A percentile compares a stretch with the other conserved stretches of the same genome.
Evolutionary conservation across 2,329 filamentous ascomycete species (phyloP).

Genomic region (Talaromyces sp.): DNA sequence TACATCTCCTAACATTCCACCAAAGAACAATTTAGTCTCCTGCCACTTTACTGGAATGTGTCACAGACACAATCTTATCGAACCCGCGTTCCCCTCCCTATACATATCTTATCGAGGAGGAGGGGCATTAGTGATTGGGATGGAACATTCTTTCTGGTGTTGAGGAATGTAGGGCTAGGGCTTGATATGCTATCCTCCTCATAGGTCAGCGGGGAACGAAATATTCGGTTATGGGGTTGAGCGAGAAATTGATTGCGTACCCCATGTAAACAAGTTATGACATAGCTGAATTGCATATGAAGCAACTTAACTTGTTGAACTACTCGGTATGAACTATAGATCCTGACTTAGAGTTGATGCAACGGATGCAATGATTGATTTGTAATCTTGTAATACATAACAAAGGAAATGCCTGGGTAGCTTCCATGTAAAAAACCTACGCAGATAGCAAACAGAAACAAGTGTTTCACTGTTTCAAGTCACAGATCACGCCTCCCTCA

Average conservation of each 20-base stretch:
- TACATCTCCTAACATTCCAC: neutral
- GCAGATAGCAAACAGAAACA: neutral
- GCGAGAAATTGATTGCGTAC: neutral
- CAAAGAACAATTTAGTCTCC: neutral
- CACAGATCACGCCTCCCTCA: conserved; percentile 9
- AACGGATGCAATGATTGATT: neutral
- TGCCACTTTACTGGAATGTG: conserved; percentile 4
- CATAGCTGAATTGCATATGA: neutral
- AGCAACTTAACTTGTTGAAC: neutral
- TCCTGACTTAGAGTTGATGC: neutral
- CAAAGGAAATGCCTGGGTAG: neutral
- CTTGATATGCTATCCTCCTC: neutral
- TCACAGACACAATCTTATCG: neutral
- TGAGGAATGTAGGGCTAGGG: conserved; percentile 4
- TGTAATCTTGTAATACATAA: conserved; percentile 11
- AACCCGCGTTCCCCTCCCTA: neutral
- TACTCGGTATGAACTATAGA: neutral
- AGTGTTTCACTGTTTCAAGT: neutral
- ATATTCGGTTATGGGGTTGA: neutral
- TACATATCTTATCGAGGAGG: neutral
- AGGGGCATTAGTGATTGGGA: neutral
- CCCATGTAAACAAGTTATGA: neutral
- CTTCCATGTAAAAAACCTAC: neutral
- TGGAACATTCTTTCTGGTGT: neutral
- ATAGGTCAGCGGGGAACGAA: neutral